Evolutionary conservation across 225 moss, liverwort and hornwort genomes (phyloP).

Genomic region (Physcomitrium patens): DNA sequence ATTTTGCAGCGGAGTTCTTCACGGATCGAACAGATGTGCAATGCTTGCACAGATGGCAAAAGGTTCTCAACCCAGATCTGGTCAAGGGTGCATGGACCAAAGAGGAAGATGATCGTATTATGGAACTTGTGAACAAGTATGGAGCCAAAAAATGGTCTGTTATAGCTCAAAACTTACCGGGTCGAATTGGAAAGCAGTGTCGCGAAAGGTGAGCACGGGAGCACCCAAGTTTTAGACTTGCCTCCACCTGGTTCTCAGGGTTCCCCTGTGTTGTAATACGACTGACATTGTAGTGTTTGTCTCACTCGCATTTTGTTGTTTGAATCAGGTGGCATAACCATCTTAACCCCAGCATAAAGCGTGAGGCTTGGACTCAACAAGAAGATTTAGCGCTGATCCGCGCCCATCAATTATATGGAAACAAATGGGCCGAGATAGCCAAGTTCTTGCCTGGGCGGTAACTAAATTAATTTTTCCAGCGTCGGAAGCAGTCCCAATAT

Average conservation of each 20-base stretch:
- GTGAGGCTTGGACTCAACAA: slow-evolving; percentile 97
- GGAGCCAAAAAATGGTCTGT: slow-evolving; percentile 99
- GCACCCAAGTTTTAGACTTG: background rate
- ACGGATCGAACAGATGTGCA: slow-evolving; percentile 85
- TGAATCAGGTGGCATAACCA: slow-evolving; percentile 96
- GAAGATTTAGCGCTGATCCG: slow-evolving; percentile 86
- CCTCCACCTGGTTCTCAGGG: fast-evolving
- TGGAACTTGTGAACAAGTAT: slow-evolving; percentile 89
- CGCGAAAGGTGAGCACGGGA: slow-evolving; percentile 73
- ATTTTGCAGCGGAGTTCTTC: slow-evolving; percentile 89
- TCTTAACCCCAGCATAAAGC: slow-evolving; percentile 93
- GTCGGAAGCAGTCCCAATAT: too few relatives aligned
- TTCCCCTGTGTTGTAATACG: background rate
- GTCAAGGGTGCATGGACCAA: slow-evolving; percentile 96
- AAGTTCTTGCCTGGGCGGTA: slow-evolving; percentile 95
- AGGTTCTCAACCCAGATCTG: slow-evolving; percentile 86
- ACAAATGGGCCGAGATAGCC: slow-evolving; percentile 98
- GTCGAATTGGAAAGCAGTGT: slow-evolving; percentile 98
- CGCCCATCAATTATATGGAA: slow-evolving; percentile 90
- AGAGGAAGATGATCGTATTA: slow-evolving; percentile 95
- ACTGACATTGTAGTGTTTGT: background rate
- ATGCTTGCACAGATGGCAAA: slow-evolving; percentile 92
- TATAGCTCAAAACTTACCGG: slow-evolving; percentile 91
- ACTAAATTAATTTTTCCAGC: background rate
- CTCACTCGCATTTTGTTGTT: background rate